Evolutionary conservation across 305 asterid species (phyloP), one percentile per base, ranked within the genome.

Genomic region (Andrographis paniculata): DNA sequence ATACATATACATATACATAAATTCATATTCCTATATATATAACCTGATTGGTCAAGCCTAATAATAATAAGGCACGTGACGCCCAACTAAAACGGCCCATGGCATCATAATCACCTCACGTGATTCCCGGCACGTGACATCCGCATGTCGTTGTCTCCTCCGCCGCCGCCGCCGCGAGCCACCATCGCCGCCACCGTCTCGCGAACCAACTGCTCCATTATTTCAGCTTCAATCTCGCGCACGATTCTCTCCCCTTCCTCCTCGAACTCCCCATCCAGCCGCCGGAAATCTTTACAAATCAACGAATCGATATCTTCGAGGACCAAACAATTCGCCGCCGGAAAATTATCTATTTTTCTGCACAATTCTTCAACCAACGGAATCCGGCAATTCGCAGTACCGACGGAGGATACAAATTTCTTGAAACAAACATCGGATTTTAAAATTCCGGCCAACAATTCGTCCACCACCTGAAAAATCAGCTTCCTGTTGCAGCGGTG

Each of bases 271-370:
- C 53, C 59, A 17, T 27, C 45, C 12, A 7, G 14, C 15, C 59
- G 45, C 1, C 67, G 11, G 42, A 76, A 50, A 53, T 80, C 94
- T 15, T 5, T 40, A 0, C 40, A 75, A 9, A 82, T 65, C 55
- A 86, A 52, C 4, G 67, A 63, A 45, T 81, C 85, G 9, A 86
- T 73, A 33, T 78, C 94, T 55, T 75, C 89, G 28, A 84, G 68
- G 20, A 69, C 84, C 56, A 46, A 58, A 21, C 91, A 77, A 20
- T 68, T 67, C 8, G 80, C 82, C 46, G 63, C 59, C 5, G 87
- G 93, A 18, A 67, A 77, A 13, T 54, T 42, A 17, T 48, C 61
- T 9, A 77, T 69, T 39, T 45, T 66, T 42, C 16, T 16, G 42
- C 82, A 82, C n/a, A 79, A 9, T 20, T 28, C 51, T 14, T 70